These are phyloP conservation scores for Corymbia maculata DNA, from an alignment of 345 rosid genomes.

Conservation along the genomic window DNA sequence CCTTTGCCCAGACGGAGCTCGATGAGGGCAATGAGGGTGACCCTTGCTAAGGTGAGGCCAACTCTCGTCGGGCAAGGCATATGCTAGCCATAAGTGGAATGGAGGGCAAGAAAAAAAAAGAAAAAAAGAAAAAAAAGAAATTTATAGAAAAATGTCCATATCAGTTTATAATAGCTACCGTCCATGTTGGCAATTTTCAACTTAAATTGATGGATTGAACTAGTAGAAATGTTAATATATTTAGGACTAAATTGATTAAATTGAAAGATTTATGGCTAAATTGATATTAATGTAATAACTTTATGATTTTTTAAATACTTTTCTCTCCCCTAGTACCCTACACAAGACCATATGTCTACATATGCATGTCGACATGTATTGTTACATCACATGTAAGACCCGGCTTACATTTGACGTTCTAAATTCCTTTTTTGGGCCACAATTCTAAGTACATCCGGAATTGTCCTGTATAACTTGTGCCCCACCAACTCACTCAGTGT, in stretches of 20 bases:
- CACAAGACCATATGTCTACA: not conserved
- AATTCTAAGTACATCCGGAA: not conserved
- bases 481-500: not conserved
- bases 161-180: not conserved
- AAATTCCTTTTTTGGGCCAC: not conserved
- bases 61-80: fast-evolving
- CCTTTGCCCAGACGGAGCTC: fast-evolving
- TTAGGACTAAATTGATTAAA: too few species aligned
- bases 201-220: too few species aligned
- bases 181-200: fast-evolving
- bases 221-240: too few species aligned
- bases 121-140: too few species aligned
- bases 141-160: not conserved
- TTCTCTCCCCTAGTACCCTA: not conserved
- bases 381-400: not conserved
- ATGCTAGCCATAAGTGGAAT: not conserved
- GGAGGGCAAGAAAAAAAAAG: not conserved
- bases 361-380: not conserved
- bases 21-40: fast-evolving
- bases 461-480: not conserved
- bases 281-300: too few species aligned
- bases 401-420: not conserved
- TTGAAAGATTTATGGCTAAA: too few species aligned
- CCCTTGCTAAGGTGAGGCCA: not conserved
- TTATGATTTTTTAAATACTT: not conserved